These are phyloP conservation scores for Microdochium bolleyi DNA, from an alignment of 2,329 filamentous ascomycete genomes.

Conservation along the genomic window DNA sequence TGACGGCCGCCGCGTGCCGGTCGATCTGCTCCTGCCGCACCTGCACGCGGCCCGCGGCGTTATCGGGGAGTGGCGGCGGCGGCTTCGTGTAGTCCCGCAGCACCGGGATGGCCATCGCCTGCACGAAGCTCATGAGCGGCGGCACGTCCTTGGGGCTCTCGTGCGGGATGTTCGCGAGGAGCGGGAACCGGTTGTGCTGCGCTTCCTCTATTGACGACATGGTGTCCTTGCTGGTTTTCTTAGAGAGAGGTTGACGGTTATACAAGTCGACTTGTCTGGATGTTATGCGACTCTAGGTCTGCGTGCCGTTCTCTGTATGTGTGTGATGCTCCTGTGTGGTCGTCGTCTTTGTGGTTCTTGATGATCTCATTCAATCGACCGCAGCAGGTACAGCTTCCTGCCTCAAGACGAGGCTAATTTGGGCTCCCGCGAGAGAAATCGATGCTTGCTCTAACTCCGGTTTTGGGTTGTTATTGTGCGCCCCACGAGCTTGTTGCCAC, in stretches of 20 bases:
- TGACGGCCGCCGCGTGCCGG: slow-evolving; percentile 13
- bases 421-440: too few relatives aligned
- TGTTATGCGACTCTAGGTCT: too few relatives aligned
- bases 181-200: slow-evolving; percentile 11
- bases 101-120: slow-evolving; percentile 7
- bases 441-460: too few relatives aligned
- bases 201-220: slow-evolving; percentile 6
- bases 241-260: background rate
- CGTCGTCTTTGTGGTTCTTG: too few relatives aligned
- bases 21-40: slow-evolving; percentile 11
- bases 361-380: too few relatives aligned
- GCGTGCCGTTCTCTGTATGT: too few relatives aligned
- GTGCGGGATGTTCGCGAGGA: slow-evolving; percentile 6
- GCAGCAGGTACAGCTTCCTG: too few relatives aligned
- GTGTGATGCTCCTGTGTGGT: too few relatives aligned
- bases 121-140: slow-evolving; percentile 15
- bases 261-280: too few relatives aligned
- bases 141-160: background rate
- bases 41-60: slow-evolving; percentile 6
- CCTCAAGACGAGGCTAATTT: too few relatives aligned
- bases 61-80: slow-evolving; percentile 10
- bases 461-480: too few relatives aligned
- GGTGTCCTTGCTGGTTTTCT: background rate
- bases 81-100: slow-evolving; percentile 15
- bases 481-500: too few relatives aligned